Conservation (phyloP, 108 stramenopile genomes). For the Nitzschia palea region DNA sequence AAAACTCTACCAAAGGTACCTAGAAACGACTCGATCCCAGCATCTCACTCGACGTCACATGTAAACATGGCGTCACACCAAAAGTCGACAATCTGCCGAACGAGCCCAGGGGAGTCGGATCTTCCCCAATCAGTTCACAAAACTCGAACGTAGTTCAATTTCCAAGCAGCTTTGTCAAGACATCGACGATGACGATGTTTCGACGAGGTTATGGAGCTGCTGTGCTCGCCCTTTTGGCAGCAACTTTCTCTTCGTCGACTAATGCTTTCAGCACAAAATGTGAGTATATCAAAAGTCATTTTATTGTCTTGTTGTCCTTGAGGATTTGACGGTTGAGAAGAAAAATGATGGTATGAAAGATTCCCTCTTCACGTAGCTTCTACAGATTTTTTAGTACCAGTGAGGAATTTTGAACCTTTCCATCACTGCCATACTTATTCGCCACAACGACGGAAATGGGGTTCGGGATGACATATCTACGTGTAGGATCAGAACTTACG, state of each 20-base stretch:
- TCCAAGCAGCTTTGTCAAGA: not conserved
- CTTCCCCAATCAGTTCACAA: too few species aligned
- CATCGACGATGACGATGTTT: slow-evolving; percentile 27
- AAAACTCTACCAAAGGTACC: too few species aligned
- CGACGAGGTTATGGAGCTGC: slow-evolving; percentile 34
- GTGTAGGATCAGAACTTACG: too few species aligned
- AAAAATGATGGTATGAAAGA: slow-evolving; percentile 3
- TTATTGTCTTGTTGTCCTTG: not conserved
- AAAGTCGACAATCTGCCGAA: too few species aligned
- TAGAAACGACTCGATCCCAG: too few species aligned
- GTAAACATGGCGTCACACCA: too few species aligned
- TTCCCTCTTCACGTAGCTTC: slow-evolving; percentile 6
- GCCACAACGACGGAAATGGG: too few species aligned
- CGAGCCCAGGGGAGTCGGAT: too few species aligned
- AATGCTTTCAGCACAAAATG: slow-evolving; percentile 32
- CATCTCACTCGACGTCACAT: too few species aligned
- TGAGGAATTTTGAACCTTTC: not conserved
- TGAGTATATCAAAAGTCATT: slow-evolving; percentile 10
- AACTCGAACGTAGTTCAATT: too few species aligned
- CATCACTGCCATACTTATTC: too few species aligned
- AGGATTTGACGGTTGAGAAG: not conserved
- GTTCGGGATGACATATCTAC: too few species aligned
- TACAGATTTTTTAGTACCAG: not conserved
- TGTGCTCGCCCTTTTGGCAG: slow-evolving; percentile 31
- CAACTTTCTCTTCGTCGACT: slow-evolving; percentile 25